These are phyloP conservation scores for Pseudogymnoascus sp. DNA, from an alignment of 2,329 filamentous ascomycete species.

Conservation along the genomic window DNA sequence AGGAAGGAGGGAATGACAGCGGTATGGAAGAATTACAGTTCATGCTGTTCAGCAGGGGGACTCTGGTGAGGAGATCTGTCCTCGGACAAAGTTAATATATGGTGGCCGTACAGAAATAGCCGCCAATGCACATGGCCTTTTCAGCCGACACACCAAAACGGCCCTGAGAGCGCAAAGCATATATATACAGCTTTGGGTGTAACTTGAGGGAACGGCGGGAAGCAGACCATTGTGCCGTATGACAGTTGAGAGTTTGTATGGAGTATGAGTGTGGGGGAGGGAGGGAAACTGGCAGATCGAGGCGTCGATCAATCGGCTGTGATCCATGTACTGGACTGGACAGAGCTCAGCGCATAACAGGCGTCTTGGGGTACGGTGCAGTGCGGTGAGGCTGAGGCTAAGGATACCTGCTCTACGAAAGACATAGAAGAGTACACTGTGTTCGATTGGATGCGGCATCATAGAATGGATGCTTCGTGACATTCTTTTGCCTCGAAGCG, in stretches of 20 bases:
- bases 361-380: neutral
- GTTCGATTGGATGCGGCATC: neutral
- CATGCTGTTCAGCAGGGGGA: neutral
- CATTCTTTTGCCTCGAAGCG: neutral
- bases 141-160: neutral
- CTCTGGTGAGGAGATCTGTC: slow-evolving; percentile 2
- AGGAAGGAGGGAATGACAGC: neutral
- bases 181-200: neutral
- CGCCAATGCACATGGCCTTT: slow-evolving; percentile 3
- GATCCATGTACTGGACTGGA: neutral
- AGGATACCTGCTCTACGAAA: neutral
- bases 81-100: neutral
- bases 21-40: neutral
- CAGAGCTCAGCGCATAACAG: neutral
- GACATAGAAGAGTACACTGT: neutral
- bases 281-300: neutral
- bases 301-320: neutral
- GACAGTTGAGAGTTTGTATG: neutral
- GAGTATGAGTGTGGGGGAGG: neutral
- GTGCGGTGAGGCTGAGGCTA: neutral
- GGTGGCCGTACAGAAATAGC: neutral
- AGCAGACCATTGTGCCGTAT: neutral
- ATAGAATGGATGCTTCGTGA: neutral
- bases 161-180: neutral
- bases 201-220: neutral